Percentiles rank a stretch among this genome's conserved stretches.
phyloP scores from a whole-genome alignment of 2,329 filamentous ascomycete genomes.

The Lachnellula suecica region DNA sequence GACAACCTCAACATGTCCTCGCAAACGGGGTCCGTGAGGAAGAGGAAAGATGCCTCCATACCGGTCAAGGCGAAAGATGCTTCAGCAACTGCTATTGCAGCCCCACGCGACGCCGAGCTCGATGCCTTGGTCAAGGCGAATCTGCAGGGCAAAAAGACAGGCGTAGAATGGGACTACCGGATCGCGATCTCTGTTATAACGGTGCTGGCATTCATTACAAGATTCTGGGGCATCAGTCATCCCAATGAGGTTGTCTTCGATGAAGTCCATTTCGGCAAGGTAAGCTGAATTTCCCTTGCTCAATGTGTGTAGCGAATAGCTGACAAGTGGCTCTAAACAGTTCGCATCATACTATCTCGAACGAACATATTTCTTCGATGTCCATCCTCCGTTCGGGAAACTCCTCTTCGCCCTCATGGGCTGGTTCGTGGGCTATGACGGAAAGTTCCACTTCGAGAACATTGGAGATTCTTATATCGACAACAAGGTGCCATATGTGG shows the following conservation, averaged over 20 bases:
- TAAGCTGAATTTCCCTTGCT: conserved; percentile 41
- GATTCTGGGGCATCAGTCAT: conserved; percentile 95
- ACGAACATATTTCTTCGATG: conserved; percentile 99
- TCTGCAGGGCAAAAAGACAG: conserved; percentile 38
- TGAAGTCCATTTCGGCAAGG: conserved; percentile 99
- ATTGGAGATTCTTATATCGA: conserved; percentile 97
- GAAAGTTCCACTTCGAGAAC: conserved; percentile 97
- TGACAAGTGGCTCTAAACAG: conserved; percentile 38
- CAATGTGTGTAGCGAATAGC: background rate
- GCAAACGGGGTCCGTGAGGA: conserved; percentile 31
- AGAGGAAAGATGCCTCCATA: conserved; percentile 44
- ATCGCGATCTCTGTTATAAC: conserved; percentile 77
- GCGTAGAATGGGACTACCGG: conserved; percentile 81
- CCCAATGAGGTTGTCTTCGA: conserved; percentile 98
- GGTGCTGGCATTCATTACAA: conserved; percentile 79
- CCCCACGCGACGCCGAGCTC: conserved; percentile 41
- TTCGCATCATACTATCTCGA: conserved; percentile 84
- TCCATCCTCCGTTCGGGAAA: conserved; percentile 97
- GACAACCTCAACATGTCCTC: conserved; percentile 28
- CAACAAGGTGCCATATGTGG: conserved; percentile 96
- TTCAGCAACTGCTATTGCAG: conserved; percentile 22
- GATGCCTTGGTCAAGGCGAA: conserved; percentile 49
- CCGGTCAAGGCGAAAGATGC: conserved; percentile 50
- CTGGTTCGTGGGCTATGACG: conserved; percentile 96
- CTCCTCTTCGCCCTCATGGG: conserved; percentile 95